phyloP scores from a whole-genome alignment of 2,329 filamentous ascomycete genomes.

The Cladosporium sphaerospermum region DNA sequence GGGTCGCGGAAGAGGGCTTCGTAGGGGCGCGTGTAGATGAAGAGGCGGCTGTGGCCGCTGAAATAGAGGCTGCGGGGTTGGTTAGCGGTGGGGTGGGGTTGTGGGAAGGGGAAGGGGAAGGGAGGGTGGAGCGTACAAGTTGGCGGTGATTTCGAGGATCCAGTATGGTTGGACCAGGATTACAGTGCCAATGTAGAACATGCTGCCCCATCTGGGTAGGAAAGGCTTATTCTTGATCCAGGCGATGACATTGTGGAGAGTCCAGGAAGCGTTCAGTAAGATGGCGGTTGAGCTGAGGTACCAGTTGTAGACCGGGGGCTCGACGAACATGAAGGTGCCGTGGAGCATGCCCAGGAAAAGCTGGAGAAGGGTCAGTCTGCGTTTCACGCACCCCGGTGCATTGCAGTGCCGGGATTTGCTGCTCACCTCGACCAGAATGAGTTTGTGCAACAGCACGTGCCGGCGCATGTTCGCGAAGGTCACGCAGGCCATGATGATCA shows the following conservation, averaged over 20 bases:
- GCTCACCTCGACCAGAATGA: constrained; percentile 44
- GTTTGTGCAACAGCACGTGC: constrained; percentile 43
- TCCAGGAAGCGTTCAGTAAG: constrained; percentile 57
- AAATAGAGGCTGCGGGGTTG: constrained; percentile 45
- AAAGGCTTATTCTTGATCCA: constrained; percentile 63
- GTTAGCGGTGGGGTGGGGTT: not conserved
- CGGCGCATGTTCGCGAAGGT: constrained; percentile 45
- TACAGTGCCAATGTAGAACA: constrained; percentile 54
- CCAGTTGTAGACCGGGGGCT: constrained; percentile 54
- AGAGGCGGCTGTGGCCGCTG: constrained; percentile 37
- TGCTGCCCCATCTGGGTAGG: constrained; percentile 34
- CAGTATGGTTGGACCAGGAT: constrained; percentile 57
- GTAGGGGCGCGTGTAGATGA: constrained; percentile 50
- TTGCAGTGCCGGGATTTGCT: constrained; percentile 8
- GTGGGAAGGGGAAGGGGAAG: not conserved
- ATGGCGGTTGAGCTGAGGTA: constrained; percentile 57
- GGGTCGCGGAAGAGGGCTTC: constrained; percentile 59
- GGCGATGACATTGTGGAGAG: constrained; percentile 59
- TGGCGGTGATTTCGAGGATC: constrained; percentile 59
- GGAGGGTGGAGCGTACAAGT: constrained; percentile 45
- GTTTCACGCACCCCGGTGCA: not conserved
- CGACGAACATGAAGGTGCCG: constrained; percentile 53
- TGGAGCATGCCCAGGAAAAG: constrained; percentile 52
- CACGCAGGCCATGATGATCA: constrained; percentile 44
- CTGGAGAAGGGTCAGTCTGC: constrained; percentile 27